phyloP scores from a whole-genome alignment of 768 basidiomycete genomes.

The Gautieria morchelliformis region DNA sequence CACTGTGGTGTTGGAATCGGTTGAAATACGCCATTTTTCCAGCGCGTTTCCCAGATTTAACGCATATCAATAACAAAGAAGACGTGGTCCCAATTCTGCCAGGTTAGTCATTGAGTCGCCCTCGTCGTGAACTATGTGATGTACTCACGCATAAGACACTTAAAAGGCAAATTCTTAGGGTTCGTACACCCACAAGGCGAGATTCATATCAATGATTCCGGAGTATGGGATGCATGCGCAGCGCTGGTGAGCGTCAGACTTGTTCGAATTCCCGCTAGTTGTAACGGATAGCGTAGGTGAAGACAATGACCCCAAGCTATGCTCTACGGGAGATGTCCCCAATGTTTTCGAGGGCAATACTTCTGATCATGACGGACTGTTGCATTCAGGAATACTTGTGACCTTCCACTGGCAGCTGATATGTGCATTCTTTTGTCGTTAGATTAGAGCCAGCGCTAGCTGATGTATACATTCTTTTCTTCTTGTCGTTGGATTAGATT shows the following conservation, averaged over 20 bases:
- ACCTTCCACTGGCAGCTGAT: too few relatives aligned
- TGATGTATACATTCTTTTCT: too few relatives aligned
- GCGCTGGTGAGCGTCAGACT: constrained; percentile 29
- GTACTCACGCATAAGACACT: not conserved
- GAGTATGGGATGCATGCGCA: constrained; percentile 45
- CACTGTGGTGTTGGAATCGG: not conserved
- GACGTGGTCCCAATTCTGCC: constrained; percentile 16
- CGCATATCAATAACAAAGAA: constrained; percentile 43
- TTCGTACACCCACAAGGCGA: constrained; percentile 24
- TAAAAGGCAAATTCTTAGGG: constrained; percentile 10
- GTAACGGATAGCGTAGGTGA: constrained; percentile 30
- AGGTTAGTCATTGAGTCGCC: constrained; percentile 6
- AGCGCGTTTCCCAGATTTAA: constrained; percentile 29
- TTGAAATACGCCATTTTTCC: constrained; percentile 14
- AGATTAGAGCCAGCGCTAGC: too few relatives aligned
- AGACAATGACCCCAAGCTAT: constrained; percentile 45
- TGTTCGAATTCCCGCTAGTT: constrained; percentile 11
- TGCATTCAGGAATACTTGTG: too few relatives aligned
- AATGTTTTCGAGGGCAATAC: constrained; percentile 35
- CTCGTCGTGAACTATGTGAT: not conserved
- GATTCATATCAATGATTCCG: constrained; percentile 27
- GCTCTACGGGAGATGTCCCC: constrained; percentile 43
- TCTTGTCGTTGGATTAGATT: too few relatives aligned
- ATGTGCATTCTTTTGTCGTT: too few relatives aligned
- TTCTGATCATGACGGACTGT: constrained; percentile 42